Percentiles rank a stretch among this genome's conserved stretches.
Evolutionary conservation across 768 basidiomycete genomes (phyloP).

Genomic region (Roridomyces roridus): DNA sequence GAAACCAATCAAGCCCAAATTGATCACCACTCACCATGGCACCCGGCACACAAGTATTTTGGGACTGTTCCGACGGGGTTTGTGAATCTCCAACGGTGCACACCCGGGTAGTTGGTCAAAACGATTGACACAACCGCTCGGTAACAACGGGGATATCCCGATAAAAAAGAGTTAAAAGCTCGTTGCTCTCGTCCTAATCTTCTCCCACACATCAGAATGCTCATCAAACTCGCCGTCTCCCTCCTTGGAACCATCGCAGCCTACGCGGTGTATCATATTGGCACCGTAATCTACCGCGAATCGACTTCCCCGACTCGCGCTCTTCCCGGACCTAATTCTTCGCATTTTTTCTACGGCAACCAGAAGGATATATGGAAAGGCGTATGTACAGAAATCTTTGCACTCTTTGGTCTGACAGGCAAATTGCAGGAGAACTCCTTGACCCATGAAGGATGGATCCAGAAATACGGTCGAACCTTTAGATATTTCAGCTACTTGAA

Average conservation of each 20-base stretch:
- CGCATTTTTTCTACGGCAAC: slow-evolving; percentile 16
- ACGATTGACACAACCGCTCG: too few relatives aligned
- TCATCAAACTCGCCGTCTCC: slow-evolving; percentile 2
- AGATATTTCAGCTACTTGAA: slow-evolving; percentile 10
- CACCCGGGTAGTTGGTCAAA: too few relatives aligned
- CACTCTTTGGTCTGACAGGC: background rate
- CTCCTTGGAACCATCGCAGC: slow-evolving; percentile 3
- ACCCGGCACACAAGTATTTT: too few relatives aligned
- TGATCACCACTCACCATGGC: too few relatives aligned
- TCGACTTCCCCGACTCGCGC: slow-evolving; percentile 5
- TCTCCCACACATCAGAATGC: background rate
- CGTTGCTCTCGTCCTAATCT: background rate
- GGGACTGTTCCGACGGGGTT: too few relatives aligned
- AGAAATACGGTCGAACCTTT: slow-evolving; percentile 18
- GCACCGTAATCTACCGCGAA: slow-evolving; percentile 6
- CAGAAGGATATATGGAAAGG: slow-evolving; percentile 11
- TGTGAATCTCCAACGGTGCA: too few relatives aligned
- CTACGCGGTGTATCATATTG: slow-evolving; percentile 6
- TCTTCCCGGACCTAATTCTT: slow-evolving; percentile 17
- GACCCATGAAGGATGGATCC: slow-evolving; percentile 15
- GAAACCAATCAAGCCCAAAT: too few relatives aligned
- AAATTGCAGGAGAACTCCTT: slow-evolving; percentile 9
- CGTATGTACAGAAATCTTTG: background rate
- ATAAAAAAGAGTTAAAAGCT: too few relatives aligned
- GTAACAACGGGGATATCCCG: too few relatives aligned